Percentiles rank a stretch among this genome's conserved stretches.
phyloP scores from a whole-genome alignment of 768 basidiomycete species.

The Hygrophorus russula region DNA sequence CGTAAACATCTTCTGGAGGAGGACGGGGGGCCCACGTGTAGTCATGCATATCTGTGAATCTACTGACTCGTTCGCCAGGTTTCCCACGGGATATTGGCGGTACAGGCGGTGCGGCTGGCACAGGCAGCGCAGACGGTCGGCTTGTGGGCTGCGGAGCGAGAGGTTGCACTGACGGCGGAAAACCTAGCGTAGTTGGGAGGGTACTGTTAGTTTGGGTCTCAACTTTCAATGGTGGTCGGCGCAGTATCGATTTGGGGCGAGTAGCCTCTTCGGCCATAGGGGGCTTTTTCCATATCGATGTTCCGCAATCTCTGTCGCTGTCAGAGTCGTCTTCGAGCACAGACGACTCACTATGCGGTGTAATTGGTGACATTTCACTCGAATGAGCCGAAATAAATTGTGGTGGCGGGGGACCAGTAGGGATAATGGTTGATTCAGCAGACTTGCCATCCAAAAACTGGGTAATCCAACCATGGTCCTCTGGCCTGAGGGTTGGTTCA shows the following conservation, averaged over 20 bases:
- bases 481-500: conserved; percentile 21
- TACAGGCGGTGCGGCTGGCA: conserved; percentile 12
- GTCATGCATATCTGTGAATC: conserved; percentile 52
- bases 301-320: conserved; percentile 31
- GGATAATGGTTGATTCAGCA: conserved; percentile 17
- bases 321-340: conserved; percentile 36
- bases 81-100: conserved; percentile 19
- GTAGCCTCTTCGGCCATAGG: conserved; percentile 19
- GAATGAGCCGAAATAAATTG: not conserved
- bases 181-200: conserved; percentile 6
- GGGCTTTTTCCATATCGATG: conserved; percentile 30
- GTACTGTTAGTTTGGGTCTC: conserved; percentile 23
- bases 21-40: conserved; percentile 86
- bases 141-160: conserved; percentile 12
- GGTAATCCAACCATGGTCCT: conserved; percentile 18
- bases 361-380: not conserved
- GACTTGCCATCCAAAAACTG: conserved; percentile 12
- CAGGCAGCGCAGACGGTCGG: conserved; percentile 13
- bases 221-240: conserved; percentile 33
- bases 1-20: conserved; percentile 84
- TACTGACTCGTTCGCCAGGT: conserved; percentile 31
- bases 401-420: conserved; percentile 1
- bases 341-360: not conserved
- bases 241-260: conserved; percentile 17
- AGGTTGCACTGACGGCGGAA: conserved; percentile 8